Evolutionary conservation across 2,329 filamentous ascomycete species (phyloP), one percentile per base, ranked within the genome.

Genomic region (Calonectria hongkongensis): DNA sequence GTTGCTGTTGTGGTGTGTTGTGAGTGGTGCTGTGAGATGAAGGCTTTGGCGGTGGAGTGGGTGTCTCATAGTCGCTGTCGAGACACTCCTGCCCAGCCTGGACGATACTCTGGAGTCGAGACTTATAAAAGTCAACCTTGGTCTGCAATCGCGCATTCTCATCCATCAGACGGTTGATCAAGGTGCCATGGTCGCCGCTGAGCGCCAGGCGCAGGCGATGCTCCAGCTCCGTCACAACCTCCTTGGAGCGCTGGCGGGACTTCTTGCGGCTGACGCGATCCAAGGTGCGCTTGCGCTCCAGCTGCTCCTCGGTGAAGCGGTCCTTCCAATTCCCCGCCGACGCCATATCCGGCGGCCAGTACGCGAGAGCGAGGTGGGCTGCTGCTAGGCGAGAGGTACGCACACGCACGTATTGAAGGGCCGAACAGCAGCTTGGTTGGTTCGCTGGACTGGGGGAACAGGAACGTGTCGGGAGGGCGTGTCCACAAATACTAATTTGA

Each of bases 251-350:
- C n/a, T 58, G 54, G 54, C 54, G 54, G 1, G 54, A 21, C 28
- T 36, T 58, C n/a, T 10, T 39, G 33, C 36, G 54, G 33, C 30
- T 33, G 6, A 7, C 54, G 1, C 54, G 54, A 8, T 58, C 54
- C 6, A 36, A 25, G 12, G 54, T 33, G n/a, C 54, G n/a, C 12
- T 58, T 58, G 7, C 54, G 54, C n/a, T 58, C 54, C 12, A 58
- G 54, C 54, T 58, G 54, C 54, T 58, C 54, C 54, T 58, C 25
- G n/a, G 54, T 58, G 54, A 58, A 58, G 54, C 54, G 54, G 13
- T 58, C 54, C 9, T 58, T 58, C 54, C 54, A 58, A 25, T 27
- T 39, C 33, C 54, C 54, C 30, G 54, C 8, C 12, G 18, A 6
- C 12, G 54, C 21, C 54, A 58, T 58, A 12, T 58, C 30, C 43